These are phyloP conservation scores for Aspergillus tanneri DNA, from an alignment of 2,329 filamentous ascomycete genomes.

Conservation along the genomic window DNA sequence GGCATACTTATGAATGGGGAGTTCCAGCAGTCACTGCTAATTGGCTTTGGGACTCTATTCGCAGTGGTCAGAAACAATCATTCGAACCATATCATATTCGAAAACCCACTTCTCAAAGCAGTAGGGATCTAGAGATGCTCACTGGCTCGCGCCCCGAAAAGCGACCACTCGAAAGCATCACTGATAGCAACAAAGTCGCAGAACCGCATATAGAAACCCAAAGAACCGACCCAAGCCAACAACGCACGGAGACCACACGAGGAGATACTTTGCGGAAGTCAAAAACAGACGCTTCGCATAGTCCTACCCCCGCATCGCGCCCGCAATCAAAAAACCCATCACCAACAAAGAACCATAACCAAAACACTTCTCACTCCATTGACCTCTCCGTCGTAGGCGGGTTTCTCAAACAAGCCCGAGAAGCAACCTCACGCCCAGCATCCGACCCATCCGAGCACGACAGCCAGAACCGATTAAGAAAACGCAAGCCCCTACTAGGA, in stretches of 20 bases:
- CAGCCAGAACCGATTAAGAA: slow-evolving; percentile 22
- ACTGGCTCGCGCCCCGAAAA: slow-evolving; percentile 23
- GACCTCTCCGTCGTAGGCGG: slow-evolving; percentile 39
- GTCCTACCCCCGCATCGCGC: neutral
- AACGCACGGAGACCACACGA: slow-evolving; percentile 6
- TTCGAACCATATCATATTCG: slow-evolving; percentile 49
- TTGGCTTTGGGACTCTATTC: slow-evolving; percentile 84
- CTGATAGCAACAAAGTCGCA: neutral
- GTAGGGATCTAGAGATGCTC: slow-evolving; percentile 20
- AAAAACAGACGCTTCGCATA: neutral
- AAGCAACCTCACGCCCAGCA: slow-evolving; percentile 30
- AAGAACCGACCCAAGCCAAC: neutral
- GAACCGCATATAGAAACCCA: neutral
- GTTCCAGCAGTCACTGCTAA: slow-evolving; percentile 77
- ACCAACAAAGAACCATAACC: slow-evolving; percentile 1
- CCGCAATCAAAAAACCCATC: slow-evolving; percentile 1
- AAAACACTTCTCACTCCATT: slow-evolving; percentile 7
- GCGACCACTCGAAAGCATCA: slow-evolving; percentile 6
- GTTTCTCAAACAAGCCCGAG: slow-evolving; percentile 42
- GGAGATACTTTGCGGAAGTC: neutral
- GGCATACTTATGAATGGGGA: slow-evolving; percentile 69
- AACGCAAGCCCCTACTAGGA: slow-evolving; percentile 42
- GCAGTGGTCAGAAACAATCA: slow-evolving; percentile 48
- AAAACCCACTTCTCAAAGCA: slow-evolving; percentile 23
- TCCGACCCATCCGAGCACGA: slow-evolving; percentile 22